Base-by-base conservation (phyloP, 306 rosid species). In the Erythrophleum fordii region DNA sequence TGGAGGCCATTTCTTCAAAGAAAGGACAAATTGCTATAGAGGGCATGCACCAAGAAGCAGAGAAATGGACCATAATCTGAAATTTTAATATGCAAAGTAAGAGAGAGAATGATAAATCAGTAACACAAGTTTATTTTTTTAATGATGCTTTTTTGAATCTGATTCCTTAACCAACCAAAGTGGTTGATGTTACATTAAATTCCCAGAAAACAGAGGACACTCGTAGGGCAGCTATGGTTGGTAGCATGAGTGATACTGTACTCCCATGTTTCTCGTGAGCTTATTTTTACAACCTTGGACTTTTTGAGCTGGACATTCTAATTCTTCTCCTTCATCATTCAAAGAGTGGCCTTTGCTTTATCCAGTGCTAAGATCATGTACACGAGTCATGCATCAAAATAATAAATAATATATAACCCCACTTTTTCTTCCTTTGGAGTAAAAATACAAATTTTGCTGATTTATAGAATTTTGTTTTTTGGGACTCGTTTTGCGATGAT, bases 31-130 rank as follows among this genome's bases (percentile, higher is more conserved):
- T 83, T 17, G 68, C 42, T 44, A 76, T 41, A 48, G 89, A 88
- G 11, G 87, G 89, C n/a, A 81, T 84, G 55, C 91, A 85, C 91
- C 89, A 88, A 67, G 53, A 81, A 46, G 91, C 89, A 75, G 86
- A 78, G 66, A 88, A 88, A 72, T 88, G 89, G 59, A 83, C 86
- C 80, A 81, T 82, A 81, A 86, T 86, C 92, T 88, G 75, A 69
- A 72, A 69, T 58, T 64, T 48, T 23, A 26, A 29, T 7, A 18
- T 16, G 16, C 0, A 18, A 64, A 52, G 39, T 48, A 46, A 35
- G 8, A 11, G 11, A 39, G 62, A 69, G 78, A 75, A 74, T 39
- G 77, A 22, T 34, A 44, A 66, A 71, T 11, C 25, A 53, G 31
- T 60, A 25, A 22, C 42, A 31, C 26, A 10, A 58, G 23, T 67